Percentiles rank a stretch among this genome's conserved stretches.
These are phyloP conservation scores for Yamadazyma membranifaciens DNA, from an alignment of 1,139 yeast species.

Conservation along the genomic window DNA sequence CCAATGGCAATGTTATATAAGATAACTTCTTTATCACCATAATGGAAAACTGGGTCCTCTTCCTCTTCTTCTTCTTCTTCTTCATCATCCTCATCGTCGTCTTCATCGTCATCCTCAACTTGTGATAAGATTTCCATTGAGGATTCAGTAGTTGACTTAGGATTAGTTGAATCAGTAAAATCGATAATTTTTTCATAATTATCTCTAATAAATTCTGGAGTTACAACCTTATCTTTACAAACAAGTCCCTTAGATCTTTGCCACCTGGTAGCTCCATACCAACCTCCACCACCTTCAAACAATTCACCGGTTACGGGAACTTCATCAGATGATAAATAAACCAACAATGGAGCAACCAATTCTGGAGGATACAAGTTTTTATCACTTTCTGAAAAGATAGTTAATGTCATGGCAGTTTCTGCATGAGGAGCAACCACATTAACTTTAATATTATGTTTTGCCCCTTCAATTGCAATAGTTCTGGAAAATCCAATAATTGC, in stretches of 20 bases:
- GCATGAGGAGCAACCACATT: conserved; percentile 96
- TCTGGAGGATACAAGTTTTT: conserved; percentile 81
- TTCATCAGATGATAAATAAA: conserved; percentile 71
- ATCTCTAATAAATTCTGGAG: conserved; percentile 71
- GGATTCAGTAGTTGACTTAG: conserved; percentile 71
- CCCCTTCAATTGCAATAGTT: conserved; percentile 90
- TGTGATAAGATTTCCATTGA: conserved; percentile 74
- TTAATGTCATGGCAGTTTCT: conserved; percentile 94
- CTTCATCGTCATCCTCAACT: conserved; percentile 53
- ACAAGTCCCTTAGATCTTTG: conserved; percentile 89
- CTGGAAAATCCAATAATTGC: conserved; percentile 84
- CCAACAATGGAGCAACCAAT: conserved; percentile 88
- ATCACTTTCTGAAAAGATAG: conserved; percentile 77
- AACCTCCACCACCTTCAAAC: conserved; percentile 72
- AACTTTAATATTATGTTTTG: conserved; percentile 69
- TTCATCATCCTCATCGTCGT: conserved; percentile 47
- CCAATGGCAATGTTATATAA: conserved; percentile 90
- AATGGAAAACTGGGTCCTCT: conserved; percentile 46
- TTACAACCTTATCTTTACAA: conserved; percentile 49
- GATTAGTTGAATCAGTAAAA: conserved; percentile 62
- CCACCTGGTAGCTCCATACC: conserved; percentile 95
- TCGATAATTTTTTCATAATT: conserved; percentile 66
- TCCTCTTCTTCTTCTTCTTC: conserved; percentile 52
- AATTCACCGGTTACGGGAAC: conserved; percentile 50
- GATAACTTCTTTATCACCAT: conserved; percentile 70